These are phyloP conservation scores for Nakaseomyces glabratus DNA, from an alignment of 1,139 yeast genomes.

Conservation along the genomic window DNA sequence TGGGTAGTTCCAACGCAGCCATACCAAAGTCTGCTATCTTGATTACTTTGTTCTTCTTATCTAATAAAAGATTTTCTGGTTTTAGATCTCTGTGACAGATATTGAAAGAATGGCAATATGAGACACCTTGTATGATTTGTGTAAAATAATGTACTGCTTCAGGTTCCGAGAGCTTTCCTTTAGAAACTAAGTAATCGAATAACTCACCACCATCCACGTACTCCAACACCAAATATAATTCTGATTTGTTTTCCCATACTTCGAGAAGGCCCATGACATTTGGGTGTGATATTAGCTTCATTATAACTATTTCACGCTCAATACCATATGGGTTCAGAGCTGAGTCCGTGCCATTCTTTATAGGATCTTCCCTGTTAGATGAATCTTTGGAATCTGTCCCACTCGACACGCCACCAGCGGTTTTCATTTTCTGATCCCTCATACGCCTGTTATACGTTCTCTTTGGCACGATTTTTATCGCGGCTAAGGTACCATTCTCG, in stretches of 20 bases:
- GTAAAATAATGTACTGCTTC: constrained; percentile 70
- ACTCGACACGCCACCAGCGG: constrained; percentile 35
- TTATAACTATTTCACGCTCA: constrained; percentile 72
- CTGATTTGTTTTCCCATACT: constrained; percentile 78
- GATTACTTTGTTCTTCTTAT: constrained; percentile 50
- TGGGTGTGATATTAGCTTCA: constrained; percentile 70
- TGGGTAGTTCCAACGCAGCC: constrained; percentile 75
- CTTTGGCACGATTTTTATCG: constrained; percentile 72
- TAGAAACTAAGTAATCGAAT: constrained; percentile 65
- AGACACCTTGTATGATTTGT: constrained; percentile 67
- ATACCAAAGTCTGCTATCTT: constrained; percentile 81
- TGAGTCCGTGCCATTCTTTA: not conserved
- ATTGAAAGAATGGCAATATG: constrained; percentile 75
- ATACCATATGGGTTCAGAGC: constrained; percentile 54
- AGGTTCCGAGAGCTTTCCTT: constrained; percentile 68
- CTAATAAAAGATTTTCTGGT: constrained; percentile 67
- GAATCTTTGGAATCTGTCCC: constrained; percentile 10
- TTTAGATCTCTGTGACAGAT: constrained; percentile 76
- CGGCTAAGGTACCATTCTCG: constrained; percentile 64
- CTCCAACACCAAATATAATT: constrained; percentile 63
- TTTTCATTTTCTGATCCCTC: constrained; percentile 7
- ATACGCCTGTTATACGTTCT: constrained; percentile 10
- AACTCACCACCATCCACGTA: constrained; percentile 81
- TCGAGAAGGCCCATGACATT: constrained; percentile 68
- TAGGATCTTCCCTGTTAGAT: not conserved